These are phyloP conservation scores for Brassica carinata DNA, from an alignment of 345 rosid genomes.

Conservation along the genomic window DNA sequence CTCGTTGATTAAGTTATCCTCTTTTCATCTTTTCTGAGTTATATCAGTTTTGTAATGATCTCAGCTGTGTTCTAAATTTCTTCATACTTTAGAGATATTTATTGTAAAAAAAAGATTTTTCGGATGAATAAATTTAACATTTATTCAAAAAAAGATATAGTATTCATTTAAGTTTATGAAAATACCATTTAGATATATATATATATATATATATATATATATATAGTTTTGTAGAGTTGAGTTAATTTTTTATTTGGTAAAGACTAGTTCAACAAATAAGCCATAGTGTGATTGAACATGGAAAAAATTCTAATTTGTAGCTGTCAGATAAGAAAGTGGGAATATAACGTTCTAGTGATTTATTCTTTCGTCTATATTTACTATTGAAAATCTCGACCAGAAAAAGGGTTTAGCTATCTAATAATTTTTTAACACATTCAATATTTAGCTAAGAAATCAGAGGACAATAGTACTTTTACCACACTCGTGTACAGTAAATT, in stretches of 20 bases:
- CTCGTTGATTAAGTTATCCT: no score
- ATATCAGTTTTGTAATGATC: no score
- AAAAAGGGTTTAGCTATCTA: not conserved
- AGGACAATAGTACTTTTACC: not conserved
- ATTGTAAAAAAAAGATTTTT: no score
- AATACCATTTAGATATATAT: not conserved
- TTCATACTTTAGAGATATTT: no score
- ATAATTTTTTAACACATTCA: not conserved
- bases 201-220: not conserved
- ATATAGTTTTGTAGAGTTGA: not conserved
- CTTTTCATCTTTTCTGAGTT: no score
- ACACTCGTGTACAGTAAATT: slow-evolving; percentile 24
- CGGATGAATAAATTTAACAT: no score
- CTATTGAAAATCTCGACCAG: not conserved
- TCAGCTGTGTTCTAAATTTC: no score
- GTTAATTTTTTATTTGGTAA: not conserved
- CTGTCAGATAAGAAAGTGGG: not conserved
- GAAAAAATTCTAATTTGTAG: not conserved
- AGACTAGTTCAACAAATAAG: not conserved
- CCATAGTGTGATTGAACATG: not conserved
- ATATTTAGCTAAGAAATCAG: not conserved
- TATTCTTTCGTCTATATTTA: not conserved
- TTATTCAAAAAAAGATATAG: not conserved
- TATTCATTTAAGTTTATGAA: not conserved
- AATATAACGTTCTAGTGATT: not conserved